These are phyloP conservation scores for Curvularia sp. DNA, from an alignment of 2,329 filamentous ascomycete species.

Conservation along the genomic window DNA sequence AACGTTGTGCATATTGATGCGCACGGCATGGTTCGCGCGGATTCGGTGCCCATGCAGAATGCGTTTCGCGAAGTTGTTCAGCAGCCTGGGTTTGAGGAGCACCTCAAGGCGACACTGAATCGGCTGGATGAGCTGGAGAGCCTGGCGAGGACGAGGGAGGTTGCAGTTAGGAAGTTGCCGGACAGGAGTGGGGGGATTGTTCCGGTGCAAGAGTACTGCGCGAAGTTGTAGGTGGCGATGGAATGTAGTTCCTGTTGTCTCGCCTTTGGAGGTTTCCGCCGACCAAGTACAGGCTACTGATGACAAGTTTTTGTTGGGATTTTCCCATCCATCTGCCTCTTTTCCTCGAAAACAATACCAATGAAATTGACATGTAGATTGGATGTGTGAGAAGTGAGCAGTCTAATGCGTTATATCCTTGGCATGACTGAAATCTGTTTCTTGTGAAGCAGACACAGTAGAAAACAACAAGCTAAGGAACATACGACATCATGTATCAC, in stretches of 20 bases:
- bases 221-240: constrained; percentile 26
- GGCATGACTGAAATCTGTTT: not conserved
- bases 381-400: too few relatives aligned
- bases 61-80: constrained; percentile 84
- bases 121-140: constrained; percentile 91
- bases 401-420: not conserved
- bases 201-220: constrained; percentile 40
- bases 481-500: not conserved
- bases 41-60: constrained; percentile 93
- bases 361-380: too few relatives aligned
- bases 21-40: constrained; percentile 83
- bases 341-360: too few relatives aligned
- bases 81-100: constrained; percentile 78
- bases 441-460: not conserved
- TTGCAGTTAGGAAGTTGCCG: constrained; percentile 80
- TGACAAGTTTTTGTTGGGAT: too few relatives aligned
- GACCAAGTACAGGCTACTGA: too few relatives aligned
- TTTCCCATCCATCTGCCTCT: too few relatives aligned
- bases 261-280: too few relatives aligned
- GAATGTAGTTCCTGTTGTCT: not conserved
- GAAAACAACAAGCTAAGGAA: not conserved
- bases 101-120: constrained; percentile 80
- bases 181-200: constrained; percentile 39
- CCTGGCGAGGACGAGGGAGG: constrained; percentile 84
- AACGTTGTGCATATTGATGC: constrained; percentile 96